Evolutionary conservation across 768 basidiomycete species (phyloP), one percentile per base, ranked within the genome.

Genomic region (Mycena vulgaris): DNA sequence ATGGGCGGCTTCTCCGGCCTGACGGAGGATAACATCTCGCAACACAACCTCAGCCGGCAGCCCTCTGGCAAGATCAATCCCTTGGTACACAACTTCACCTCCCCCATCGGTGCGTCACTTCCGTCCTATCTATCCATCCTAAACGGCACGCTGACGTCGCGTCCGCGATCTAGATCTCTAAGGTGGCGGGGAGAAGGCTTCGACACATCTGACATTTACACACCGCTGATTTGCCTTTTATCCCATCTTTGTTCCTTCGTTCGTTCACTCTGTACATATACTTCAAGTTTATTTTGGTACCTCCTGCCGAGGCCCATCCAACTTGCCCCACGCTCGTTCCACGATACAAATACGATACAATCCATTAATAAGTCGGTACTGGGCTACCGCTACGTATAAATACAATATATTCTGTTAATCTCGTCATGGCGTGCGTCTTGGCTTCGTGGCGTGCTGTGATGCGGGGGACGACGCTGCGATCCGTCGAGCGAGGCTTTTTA

Each of bases 81-180:
- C 47, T 79, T 91, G 80, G 85, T 93, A 56, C 83, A 89, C 70
- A 87, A 89, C 71, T 93, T 89, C 81, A 91, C 86, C 49, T 92
- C 91, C 27, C 92, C 92, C 1, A 90, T 93, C 60, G 89, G 92
- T 93, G 69, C 23, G 84, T 80, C 40, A 60, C 60, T 9, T n/a
- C 9, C 14, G 19, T 13, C 4, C 17, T 17, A 5, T 40, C 14
- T 14, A 25, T 37, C 25, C 8, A 13, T 27, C n/a, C n/a, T n/a
- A n/a, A n/a, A n/a, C n/a, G n/a, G n/a, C n/a, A n/a, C n/a, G 30
- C 47, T 69, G 47, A 63, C 47, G 23, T 30, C 27, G 6, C 33
- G 33, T n/a, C n/a, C n/a, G n/a, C 47, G 33, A 19, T 37, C 9
- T 55, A 37, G n/a, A 58, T 66, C 47, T 60, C 47, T 47, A 55